Percentiles rank a stretch among this genome's conserved stretches.
Conservation (phyloP, 305 asterid species). For the Plantago coronopus region DNA sequence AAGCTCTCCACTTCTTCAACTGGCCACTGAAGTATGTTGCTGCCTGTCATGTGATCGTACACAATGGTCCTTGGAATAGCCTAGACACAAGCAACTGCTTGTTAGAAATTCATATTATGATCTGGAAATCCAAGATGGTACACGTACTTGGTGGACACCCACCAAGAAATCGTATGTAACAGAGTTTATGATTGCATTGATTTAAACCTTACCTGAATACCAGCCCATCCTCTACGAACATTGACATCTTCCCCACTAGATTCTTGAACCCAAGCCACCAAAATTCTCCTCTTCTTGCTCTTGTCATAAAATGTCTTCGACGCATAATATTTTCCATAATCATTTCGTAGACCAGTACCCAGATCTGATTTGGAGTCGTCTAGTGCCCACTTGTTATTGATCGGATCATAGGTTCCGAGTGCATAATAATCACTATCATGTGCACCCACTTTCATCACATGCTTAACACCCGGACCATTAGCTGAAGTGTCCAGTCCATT, state of each 20-base stretch:
- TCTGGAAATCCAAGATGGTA: too few species aligned
- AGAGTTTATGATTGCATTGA: background rate
- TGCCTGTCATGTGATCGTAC: conserved; percentile 51
- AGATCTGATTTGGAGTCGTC: conserved; percentile 68
- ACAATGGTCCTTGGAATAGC: conserved; percentile 63
- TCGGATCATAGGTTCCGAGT: conserved; percentile 61
- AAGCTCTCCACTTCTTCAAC: conserved; percentile 67
- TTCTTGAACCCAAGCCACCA: conserved; percentile 87
- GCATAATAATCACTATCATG: conserved; percentile 74
- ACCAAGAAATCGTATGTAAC: too few species aligned
- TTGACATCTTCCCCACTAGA: conserved; percentile 67
- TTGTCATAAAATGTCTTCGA: conserved; percentile 87
- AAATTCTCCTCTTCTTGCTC: conserved; percentile 49
- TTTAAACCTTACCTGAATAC: conserved; percentile 50
- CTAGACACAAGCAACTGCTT: conserved; percentile 20
- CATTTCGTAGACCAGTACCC: conserved; percentile 68
- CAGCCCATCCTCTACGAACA: conserved; percentile 67
- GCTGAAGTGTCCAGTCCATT: conserved; percentile 75
- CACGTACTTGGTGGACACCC: too few species aligned
- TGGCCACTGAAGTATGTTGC: conserved; percentile 77
- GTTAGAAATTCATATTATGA: background rate
- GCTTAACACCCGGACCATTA: conserved; percentile 70
- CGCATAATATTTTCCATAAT: conserved; percentile 76
- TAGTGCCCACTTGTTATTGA: conserved; percentile 55
- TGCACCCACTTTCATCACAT: conserved; percentile 66